Evolutionary conservation across 148 eudicot species (phyloP).

Genomic region (Silene conica): DNA sequence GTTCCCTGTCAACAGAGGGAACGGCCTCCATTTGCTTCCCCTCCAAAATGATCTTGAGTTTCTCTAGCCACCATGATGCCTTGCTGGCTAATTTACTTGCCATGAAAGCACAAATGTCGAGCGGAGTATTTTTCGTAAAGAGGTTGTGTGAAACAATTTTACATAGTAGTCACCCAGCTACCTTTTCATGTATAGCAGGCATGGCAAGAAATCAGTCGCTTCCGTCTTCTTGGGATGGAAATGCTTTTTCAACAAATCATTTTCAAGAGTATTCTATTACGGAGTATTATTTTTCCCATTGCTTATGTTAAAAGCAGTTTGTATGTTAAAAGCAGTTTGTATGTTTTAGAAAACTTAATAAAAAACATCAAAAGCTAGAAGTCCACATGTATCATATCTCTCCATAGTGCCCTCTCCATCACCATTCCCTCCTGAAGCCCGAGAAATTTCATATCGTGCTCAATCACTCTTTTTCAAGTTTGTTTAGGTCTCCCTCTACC

Average conservation of each 20-base stretch:
- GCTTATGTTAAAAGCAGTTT: constrained; percentile 21
- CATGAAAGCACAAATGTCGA: constrained; percentile 27
- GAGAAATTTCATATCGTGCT: no score
- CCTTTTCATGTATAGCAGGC: constrained; percentile 28
- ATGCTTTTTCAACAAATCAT: constrained; percentile 18
- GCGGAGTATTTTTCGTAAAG: constrained; percentile 28
- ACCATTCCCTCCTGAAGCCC: no score
- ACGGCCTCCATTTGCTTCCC: constrained; percentile 45
- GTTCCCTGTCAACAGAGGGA: constrained; percentile 45
- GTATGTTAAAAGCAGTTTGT: no score
- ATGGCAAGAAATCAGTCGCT: constrained; percentile 18
- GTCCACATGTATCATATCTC: no score
- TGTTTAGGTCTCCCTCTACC: no score
- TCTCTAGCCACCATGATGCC: constrained; percentile 17
- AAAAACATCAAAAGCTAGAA: no score
- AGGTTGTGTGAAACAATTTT: constrained; percentile 16
- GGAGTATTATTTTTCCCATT: constrained; percentile 10
- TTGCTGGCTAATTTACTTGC: constrained; percentile 22
- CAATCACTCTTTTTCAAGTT: no score
- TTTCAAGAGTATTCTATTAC: constrained; percentile 12
- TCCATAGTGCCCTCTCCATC: no score
- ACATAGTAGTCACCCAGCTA: constrained; percentile 27
- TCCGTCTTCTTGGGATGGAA: constrained; percentile 18
- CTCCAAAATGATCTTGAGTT: constrained; percentile 39
- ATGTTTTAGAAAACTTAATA: no score